Base-by-base conservation (phyloP, 345 rosid genomes). In the Aurinia saxatilis region DNA sequence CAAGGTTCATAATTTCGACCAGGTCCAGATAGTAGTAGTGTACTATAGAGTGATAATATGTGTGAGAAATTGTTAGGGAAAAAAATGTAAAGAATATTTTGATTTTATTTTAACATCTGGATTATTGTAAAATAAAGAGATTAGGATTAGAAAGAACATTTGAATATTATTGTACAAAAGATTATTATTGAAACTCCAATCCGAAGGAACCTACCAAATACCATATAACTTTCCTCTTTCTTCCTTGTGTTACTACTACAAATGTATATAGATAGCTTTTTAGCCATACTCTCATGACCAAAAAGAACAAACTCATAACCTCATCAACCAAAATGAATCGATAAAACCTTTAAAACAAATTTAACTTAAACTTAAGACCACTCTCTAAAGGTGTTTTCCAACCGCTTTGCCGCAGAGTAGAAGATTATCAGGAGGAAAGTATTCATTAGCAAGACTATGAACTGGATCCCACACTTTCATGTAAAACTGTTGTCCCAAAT, bases 401-500 rank as follows among this genome's bases (percentile, higher is more conserved):
- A 61, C 51, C 44, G 95, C 96, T 87, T 84, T 84, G 73, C 98
- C 95, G 40, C 96, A 92, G 8, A 82, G 84, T 33, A 85, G 80
- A 65, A 65, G 81, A 73, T 92, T 92, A 15, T 81, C 68, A 56
- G 96, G 98, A 60, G 85, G 81, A 49, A 57, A 74, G 39, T 92
- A 88, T 71, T 92, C 96, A 53, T 83, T 89, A 0, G 84, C 51
- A 12, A 82, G 85, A 60, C 83, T 86, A 10, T 68, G 80, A 9
- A 54, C 81, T 35, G 83, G 44, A 65, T 66, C 77, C 87, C 87
- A 87, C 10, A 93, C 98, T 58, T 81, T 78, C 10, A 93, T 77
- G 63, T 92, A 92, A 66, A 89, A 81, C 65, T 92, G 95, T 50
- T 89, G 95, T 53, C 98, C 98, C 3, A 79, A 82, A 68, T 85